A percentile compares a stretch with the other conserved stretches of the same genome.
These are phyloP conservation scores for Barbarea vulgaris DNA, from an alignment of 345 rosid genomes.

Conservation along the genomic window DNA sequence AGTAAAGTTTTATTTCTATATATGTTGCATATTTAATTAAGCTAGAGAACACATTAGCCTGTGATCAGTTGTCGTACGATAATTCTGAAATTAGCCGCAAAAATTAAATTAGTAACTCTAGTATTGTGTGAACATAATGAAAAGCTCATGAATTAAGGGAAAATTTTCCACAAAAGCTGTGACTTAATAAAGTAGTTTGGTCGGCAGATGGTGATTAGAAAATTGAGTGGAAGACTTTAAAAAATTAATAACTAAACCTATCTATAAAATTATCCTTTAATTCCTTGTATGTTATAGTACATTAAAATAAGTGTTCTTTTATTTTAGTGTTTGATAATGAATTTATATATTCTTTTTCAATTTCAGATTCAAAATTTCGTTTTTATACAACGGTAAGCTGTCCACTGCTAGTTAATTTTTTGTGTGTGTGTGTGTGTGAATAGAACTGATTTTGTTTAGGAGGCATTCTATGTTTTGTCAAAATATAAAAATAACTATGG, in stretches of 20 bases:
- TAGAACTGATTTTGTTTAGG: too few relatives aligned
- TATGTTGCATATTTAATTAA: not conserved
- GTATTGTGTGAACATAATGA: slow-evolving; percentile 21
- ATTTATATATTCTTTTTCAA: not conserved
- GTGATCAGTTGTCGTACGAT: slow-evolving; percentile 12
- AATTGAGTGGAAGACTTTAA: not conserved
- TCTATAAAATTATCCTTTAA: not conserved
- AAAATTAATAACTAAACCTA: not conserved
- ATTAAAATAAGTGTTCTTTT: not conserved
- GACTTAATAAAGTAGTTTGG: slow-evolving; percentile 34
- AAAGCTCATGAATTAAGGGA: slow-evolving; percentile 25
- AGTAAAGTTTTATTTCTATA: slow-evolving; percentile 7
- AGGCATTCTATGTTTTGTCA: not conserved
- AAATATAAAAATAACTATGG: too few relatives aligned
- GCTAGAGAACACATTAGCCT: slow-evolving; percentile 8
- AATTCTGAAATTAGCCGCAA: slow-evolving; percentile 33
- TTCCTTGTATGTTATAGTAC: not conserved
- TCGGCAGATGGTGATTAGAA: slow-evolving; percentile 29
- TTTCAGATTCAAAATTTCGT: not conserved
- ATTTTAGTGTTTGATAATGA: not conserved
- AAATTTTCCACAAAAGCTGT: slow-evolving; percentile 35
- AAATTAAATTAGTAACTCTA: not conserved
- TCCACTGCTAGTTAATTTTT: too few relatives aligned
- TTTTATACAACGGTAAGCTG: not conserved
- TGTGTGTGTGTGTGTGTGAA: too few relatives aligned